These are phyloP conservation scores for Dysphania ambrosioides DNA, from an alignment of 148 eudicot species.

Conservation along the genomic window DNA sequence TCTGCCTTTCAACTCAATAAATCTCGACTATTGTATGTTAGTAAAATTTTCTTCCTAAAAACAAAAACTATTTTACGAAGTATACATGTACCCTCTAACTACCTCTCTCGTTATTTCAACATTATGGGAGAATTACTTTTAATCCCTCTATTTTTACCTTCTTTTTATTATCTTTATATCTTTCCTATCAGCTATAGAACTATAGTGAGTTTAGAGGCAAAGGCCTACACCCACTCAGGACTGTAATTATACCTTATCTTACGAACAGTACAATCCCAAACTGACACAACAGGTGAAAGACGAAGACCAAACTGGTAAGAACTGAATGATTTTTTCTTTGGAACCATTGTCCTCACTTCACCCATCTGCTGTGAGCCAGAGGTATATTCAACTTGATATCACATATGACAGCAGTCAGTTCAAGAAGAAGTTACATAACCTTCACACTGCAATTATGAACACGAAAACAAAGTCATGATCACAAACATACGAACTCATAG, in stretches of 20 bases:
- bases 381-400: conserved; percentile 26
- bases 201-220: conserved; percentile 12
- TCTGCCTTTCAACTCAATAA: conserved; percentile 22
- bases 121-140: conserved; percentile 10
- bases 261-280: conserved; percentile 90
- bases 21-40: conserved; percentile 22
- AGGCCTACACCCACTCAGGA: conserved; percentile 94
- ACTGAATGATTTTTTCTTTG: conserved; percentile 39
- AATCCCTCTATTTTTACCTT: conserved; percentile 14
- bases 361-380: conserved; percentile 48
- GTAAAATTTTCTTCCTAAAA: conserved; percentile 19
- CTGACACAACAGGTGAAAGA: conserved; percentile 74
- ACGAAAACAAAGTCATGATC: conserved; percentile 16
- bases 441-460: conserved; percentile 41
- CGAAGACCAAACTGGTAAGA: conserved; percentile 62
- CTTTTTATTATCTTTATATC: conserved; percentile 14
- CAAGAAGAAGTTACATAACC: conserved; percentile 54
- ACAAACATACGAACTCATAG: too few relatives aligned
- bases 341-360: conserved; percentile 45
- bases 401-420: conserved; percentile 24
- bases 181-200: conserved; percentile 20
- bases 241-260: conserved; percentile 85
- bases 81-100: conserved; percentile 36
- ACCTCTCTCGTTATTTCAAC: conserved; percentile 26
- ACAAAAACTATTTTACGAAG: conserved; percentile 36